Conservation (phyloP, 2,329 filamentous ascomycete genomes). For the Diaporthe ilicicola region DNA sequence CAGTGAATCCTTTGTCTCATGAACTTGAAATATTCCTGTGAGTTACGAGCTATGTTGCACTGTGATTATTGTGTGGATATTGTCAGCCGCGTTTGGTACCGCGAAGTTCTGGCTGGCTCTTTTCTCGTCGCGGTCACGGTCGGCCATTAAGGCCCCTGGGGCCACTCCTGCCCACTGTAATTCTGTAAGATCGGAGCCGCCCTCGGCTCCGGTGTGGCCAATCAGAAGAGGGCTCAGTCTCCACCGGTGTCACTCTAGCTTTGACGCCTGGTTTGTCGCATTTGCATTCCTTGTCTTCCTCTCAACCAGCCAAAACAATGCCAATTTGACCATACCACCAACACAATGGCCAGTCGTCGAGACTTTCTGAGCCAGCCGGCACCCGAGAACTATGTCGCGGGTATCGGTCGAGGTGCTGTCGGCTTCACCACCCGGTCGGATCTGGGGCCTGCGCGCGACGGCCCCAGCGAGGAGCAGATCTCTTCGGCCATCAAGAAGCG, state of each 20-base stretch:
- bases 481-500: constrained; percentile 96
- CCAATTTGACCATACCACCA: neutral
- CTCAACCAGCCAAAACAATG: neutral
- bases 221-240: neutral
- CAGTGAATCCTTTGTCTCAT: too few species aligned
- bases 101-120: too few species aligned
- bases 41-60: too few species aligned
- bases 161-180: too few species aligned
- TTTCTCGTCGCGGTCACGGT: neutral
- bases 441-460: constrained; percentile 92
- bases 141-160: neutral
- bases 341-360: constrained; percentile 67
- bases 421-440: constrained; percentile 98
- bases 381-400: constrained; percentile 90
- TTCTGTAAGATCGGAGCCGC: neutral
- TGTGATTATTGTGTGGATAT: too few species aligned
- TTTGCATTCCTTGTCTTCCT: neutral
- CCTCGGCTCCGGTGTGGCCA: neutral
- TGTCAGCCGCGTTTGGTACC: too few species aligned
- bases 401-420: constrained; percentile 95
- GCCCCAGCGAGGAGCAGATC: constrained; percentile 96
- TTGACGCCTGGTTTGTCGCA: constrained; percentile 2
- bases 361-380: constrained; percentile 91
- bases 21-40: too few species aligned
- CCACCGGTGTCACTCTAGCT: neutral